Evolutionary conservation across 78 protist genomes (phyloP), one percentile per base, ranked within the genome.

Genomic region (slime mould (Dictyostelium discoideum)): DNA sequence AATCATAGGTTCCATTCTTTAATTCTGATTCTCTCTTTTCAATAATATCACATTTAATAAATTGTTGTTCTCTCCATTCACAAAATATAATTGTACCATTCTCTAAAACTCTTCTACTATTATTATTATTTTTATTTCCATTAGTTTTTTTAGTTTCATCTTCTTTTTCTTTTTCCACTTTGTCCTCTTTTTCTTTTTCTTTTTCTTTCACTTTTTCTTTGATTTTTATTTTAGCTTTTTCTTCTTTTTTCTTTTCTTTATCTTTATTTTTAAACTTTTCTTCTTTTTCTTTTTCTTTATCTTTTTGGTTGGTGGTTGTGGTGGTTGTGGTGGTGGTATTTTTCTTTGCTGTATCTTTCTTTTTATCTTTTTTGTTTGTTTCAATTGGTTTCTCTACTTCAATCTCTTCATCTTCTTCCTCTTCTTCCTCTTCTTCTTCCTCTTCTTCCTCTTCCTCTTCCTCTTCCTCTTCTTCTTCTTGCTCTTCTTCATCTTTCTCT

Each of bases 31-130:
- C 90, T 78, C 87, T 93, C 37, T 72, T 84, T 54, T 93, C 96
- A 39, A 93, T 85, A 42, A 93, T 79, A 54, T 93, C 96, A 85
- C 96, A 93, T 60, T 76, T 69, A 85, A 69, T 13, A 60, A 69
- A 93, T 60, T 81, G 89, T 78, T 87, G 39, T 18, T 93, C 96
- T 79, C 96, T 93, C 96, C 96, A 93, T 93, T 84, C 84, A 85
- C 96, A 93, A 86, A 72, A 82, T 24, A 93, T 87, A 40, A 77
- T 50, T 65, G 92, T 78, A 54, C 96, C 96, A 11, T 39, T 18
- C n/a, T 93, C 96, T 48, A 93, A 46, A 40, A 86, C 26, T n/a
- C 77, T 92, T 79, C 93, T 50, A 39, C 11, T 24, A 76, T 92
- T 72, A 10, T 11, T 37, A n/a, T 72, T 29, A n/a, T 72, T 29